Percentiles rank a stretch among this genome's conserved stretches.
phyloP scores from a whole-genome alignment of 2,329 filamentous ascomycete genomes.

The Xylaria hypoxylon region DNA sequence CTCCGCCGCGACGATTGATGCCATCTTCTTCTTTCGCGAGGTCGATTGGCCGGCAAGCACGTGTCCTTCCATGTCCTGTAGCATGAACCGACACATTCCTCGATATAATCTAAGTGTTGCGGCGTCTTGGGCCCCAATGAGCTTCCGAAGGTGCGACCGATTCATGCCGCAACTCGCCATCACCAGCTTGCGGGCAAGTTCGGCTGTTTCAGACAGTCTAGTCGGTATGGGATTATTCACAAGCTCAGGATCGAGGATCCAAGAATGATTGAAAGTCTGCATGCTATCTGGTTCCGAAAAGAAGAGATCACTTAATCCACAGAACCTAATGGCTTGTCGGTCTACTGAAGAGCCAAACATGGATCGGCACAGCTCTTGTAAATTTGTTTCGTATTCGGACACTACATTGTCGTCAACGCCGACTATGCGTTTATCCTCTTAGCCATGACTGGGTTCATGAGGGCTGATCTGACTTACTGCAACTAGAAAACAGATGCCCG shows the following conservation, averaged over 20 bases:
- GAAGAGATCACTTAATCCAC: constrained; percentile 49
- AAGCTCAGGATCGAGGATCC: constrained; percentile 32
- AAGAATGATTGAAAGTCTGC: constrained; percentile 14
- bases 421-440: constrained; percentile 43
- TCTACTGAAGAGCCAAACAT: constrained; percentile 10
- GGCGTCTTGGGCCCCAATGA: constrained; percentile 49
- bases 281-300: constrained; percentile 48
- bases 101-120: constrained; percentile 64
- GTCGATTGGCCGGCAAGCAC: constrained; percentile 38
- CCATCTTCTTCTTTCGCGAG: constrained; percentile 47
- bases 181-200: constrained; percentile 51
- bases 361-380: constrained; percentile 46
- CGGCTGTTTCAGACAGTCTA: constrained; percentile 45
- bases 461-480: constrained; percentile 47
- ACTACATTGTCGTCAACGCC: constrained; percentile 59
- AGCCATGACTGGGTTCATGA: background rate
- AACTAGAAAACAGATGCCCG: constrained; percentile 57
- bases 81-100: constrained; percentile 70
- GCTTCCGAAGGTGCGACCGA: constrained; percentile 45
- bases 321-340: constrained; percentile 19
- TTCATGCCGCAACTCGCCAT: constrained; percentile 53
- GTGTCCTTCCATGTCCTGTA: constrained; percentile 52
- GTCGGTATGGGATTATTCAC: constrained; percentile 52
- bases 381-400: constrained; percentile 42
- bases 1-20: constrained; percentile 50